A percentile compares a stretch with the other conserved stretches of the same genome.
phyloP scores from a whole-genome alignment of 768 basidiomycete genomes.

The Auricularia sp. region DNA sequence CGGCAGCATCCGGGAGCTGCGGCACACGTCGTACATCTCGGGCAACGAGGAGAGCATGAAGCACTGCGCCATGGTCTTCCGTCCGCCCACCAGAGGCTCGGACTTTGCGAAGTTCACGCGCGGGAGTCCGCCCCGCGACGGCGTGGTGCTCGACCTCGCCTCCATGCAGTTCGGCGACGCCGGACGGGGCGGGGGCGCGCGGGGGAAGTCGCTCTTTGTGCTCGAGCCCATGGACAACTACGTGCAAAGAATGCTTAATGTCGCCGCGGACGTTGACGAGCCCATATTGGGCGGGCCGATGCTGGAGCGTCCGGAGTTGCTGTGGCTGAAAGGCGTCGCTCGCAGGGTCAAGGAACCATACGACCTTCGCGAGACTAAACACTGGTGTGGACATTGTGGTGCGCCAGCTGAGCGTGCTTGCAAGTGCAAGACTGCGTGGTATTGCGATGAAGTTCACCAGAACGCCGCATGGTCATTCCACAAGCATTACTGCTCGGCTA shows the following conservation, averaged over 20 bases:
- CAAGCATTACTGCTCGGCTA: conserved; percentile 2
- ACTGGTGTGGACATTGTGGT: conserved; percentile 16
- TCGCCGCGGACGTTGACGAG: background rate
- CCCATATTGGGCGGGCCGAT: background rate
- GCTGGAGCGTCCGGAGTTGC: background rate
- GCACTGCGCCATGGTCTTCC: conserved; percentile 12
- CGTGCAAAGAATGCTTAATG: background rate
- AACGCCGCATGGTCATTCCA: conserved; percentile 14
- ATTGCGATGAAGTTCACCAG: conserved; percentile 13
- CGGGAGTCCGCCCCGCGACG: too few relatives aligned
- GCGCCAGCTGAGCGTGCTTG: conserved; percentile 7
- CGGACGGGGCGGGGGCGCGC: conserved; percentile 11
- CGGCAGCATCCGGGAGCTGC: background rate
- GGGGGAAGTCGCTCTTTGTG: conserved; percentile 7
- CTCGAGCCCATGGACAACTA: conserved; percentile 12
- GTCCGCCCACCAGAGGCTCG: background rate
- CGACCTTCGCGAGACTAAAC: conserved; percentile 1
- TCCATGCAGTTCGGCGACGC: conserved; percentile 16
- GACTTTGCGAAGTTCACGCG: background rate
- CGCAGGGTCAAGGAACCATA: conserved; percentile 10
- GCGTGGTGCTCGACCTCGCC: conserved; percentile 9
- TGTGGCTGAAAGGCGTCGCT: conserved; percentile 11
- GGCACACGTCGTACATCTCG: conserved; percentile 3
- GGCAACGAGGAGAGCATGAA: conserved; percentile 8
- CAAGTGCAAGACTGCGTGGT: conserved; percentile 8